A percentile compares a stretch with the other conserved stretches of the same genome.
Conservation (phyloP, 2,329 filamentous ascomycete genomes). For the Clarireedia sp. region DNA sequence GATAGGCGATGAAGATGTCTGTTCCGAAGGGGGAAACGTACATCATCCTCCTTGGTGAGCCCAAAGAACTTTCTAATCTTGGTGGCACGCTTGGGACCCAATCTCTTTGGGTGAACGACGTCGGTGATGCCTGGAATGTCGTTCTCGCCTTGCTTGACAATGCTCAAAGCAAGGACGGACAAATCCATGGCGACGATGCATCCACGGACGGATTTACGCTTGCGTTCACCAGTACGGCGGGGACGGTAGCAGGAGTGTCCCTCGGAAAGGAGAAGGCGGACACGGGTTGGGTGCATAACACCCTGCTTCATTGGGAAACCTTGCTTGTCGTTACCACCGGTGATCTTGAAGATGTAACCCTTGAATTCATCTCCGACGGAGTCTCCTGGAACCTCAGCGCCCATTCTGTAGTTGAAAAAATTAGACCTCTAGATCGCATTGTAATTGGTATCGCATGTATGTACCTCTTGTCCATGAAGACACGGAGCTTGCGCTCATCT, state of each 20-base stretch:
- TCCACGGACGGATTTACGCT: constrained; percentile 97
- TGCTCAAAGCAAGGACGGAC: constrained; percentile 83
- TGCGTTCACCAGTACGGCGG: constrained; percentile 96
- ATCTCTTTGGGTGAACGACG: constrained; percentile 95
- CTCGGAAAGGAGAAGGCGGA: constrained; percentile 88
- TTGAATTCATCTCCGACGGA: constrained; percentile 98
- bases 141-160: constrained; percentile 95
- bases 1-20: constrained; percentile 60
- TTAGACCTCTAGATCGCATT: neutral
- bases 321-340: constrained; percentile 99
- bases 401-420: constrained; percentile 51
- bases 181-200: constrained; percentile 98
- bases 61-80: constrained; percentile 99
- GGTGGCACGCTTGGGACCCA: constrained; percentile 98
- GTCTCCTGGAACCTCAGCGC: constrained; percentile 86
- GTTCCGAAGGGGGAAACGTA: constrained; percentile 50
- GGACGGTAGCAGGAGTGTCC: constrained; percentile 99
- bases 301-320: constrained; percentile 99
- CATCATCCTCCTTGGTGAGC: constrained; percentile 99
- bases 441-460: neutral
- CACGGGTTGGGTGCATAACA: constrained; percentile 97
- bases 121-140: constrained; percentile 97
- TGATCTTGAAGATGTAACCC: constrained; percentile 99
- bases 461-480: constrained; percentile 95
- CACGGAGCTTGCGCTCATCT: constrained; percentile 97